phyloP scores from a whole-genome alignment of 164 flowering plant species.

The Berberis thunbergii region DNA sequence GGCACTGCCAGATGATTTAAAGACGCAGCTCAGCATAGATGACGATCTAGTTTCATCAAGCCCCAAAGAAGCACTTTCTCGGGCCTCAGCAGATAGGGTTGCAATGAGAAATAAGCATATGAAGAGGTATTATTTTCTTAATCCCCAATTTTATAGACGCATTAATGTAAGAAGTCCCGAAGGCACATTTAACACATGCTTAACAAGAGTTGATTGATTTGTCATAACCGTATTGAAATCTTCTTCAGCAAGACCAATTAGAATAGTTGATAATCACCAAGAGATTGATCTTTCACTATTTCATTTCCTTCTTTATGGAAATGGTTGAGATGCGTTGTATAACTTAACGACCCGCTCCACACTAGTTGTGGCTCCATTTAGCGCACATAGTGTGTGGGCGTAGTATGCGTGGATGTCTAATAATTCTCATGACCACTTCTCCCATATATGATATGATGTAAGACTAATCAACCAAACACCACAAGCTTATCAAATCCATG shows the following conservation, averaged over 20 bases:
- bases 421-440: no score
- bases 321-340: no score
- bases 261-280: no score
- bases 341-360: no score
- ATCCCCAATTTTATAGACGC: background rate
- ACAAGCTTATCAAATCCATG: no score
- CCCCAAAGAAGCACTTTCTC: slow-evolving; percentile 75
- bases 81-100: slow-evolving; percentile 65
- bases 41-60: slow-evolving; percentile 66
- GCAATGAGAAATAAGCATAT: slow-evolving; percentile 51
- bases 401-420: no score
- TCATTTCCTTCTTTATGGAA: background rate
- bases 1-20: slow-evolving; percentile 93
- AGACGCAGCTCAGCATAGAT: slow-evolving; percentile 85
- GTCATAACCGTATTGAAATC: background rate
- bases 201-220: background rate
- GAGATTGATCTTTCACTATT: background rate
- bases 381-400: no score
- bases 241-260: background rate
- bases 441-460: no score
- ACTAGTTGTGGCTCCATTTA: no score
- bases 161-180: background rate
- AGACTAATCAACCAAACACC: no score
- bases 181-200: no score
- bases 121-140: slow-evolving; percentile 38